Percentiles rank a stretch among this genome's conserved stretches.
phyloP scores from a whole-genome alignment of 1,284 basidiomycete species.

The Athelia sp. region DNA sequence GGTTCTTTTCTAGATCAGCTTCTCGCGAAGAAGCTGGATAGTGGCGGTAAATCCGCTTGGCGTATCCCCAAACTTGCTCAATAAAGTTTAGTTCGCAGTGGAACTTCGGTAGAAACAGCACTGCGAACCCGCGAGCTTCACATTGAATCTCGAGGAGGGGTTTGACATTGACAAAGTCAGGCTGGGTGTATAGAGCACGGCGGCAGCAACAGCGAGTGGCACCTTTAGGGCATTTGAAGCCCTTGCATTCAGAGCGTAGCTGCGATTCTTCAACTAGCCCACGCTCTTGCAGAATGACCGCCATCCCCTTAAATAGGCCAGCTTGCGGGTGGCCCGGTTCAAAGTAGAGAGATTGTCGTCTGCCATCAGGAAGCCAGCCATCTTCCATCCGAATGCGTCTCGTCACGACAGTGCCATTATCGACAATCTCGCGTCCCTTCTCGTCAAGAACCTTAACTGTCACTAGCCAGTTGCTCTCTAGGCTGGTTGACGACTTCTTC shows the following conservation, averaged over 20 bases:
- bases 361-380: slow-evolving; percentile 8
- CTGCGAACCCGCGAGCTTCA: neutral
- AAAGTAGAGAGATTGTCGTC: slow-evolving; percentile 10
- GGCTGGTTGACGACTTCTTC: slow-evolving; percentile 8
- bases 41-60: neutral
- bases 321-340: slow-evolving; percentile 7
- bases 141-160: neutral
- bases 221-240: neutral
- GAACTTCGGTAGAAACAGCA: neutral
- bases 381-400: slow-evolving; percentile 1
- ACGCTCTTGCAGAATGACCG: slow-evolving; percentile 10
- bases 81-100: neutral
- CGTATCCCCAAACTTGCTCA: neutral
- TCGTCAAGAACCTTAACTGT: slow-evolving; percentile 6
- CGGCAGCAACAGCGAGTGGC: neutral
- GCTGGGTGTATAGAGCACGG: neutral
- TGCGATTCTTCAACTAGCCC: slow-evolving; percentile 3
- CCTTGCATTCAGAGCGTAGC: slow-evolving; percentile 2
- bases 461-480: slow-evolving; percentile 12
- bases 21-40: neutral
- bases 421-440: slow-evolving; percentile 10
- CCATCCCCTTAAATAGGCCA: slow-evolving; percentile 16
- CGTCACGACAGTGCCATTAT: neutral
- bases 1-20: neutral
- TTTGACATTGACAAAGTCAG: neutral